phyloP scores from a whole-genome alignment of 257 asterid genomes.

The Solanum ossicruentum region DNA sequence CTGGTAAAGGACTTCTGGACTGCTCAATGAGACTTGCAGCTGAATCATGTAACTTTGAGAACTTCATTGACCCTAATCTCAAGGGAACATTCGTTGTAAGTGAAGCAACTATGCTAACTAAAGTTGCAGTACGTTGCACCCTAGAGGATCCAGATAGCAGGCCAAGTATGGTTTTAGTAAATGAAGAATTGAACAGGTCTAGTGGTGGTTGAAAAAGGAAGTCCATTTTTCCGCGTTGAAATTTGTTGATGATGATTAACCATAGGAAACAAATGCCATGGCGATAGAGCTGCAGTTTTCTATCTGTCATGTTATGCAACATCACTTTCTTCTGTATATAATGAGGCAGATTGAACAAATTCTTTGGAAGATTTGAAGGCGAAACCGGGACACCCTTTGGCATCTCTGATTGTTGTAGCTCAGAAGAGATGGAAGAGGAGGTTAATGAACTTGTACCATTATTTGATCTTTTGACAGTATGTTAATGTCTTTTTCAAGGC shows the following conservation, averaged over 20 bases:
- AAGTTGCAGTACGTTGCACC: conserved; percentile 60
- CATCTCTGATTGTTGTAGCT: not conserved
- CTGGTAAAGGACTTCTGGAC: conserved; percentile 49
- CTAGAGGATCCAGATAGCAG: conserved; percentile 53
- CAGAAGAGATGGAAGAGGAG: not conserved
- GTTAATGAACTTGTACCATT: not conserved
- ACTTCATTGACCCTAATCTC: conserved; percentile 46
- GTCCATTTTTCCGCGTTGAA: not conserved
- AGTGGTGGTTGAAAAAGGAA: not conserved
- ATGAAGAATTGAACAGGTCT: conserved; percentile 24
- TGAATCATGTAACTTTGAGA: conserved; percentile 46
- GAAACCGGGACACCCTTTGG: not conserved
- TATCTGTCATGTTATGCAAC: not conserved
- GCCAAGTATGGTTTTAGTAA: conserved; percentile 50
- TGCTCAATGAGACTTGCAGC: conserved; percentile 44
- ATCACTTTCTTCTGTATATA: not conserved
- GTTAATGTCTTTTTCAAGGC: not conserved
- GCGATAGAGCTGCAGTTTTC: not conserved
- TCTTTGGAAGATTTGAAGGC: not conserved
- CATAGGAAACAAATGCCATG: not conserved
- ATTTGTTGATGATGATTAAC: not conserved
- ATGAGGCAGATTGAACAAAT: not conserved
- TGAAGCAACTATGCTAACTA: conserved; percentile 44
- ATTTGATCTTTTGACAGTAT: not conserved
- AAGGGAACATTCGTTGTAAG: conserved; percentile 25